A percentile compares a stretch with the other conserved stretches of the same genome.
Conservation (phyloP, 2,329 filamentous ascomycete genomes). For the Aureobasidium sp. region DNA sequence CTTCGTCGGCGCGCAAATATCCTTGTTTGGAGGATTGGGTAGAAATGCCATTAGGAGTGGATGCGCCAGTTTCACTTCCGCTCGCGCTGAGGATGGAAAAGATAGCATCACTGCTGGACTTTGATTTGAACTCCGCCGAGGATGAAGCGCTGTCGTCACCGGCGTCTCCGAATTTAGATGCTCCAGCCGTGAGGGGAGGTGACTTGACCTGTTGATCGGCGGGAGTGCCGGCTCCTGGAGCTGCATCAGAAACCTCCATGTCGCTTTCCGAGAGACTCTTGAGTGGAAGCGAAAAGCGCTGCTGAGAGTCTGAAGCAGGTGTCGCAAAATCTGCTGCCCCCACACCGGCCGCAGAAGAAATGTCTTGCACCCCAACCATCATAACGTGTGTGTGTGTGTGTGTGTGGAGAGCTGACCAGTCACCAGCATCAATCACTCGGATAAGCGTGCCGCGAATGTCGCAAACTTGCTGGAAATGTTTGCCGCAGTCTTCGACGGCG, state of each 20-base stretch:
- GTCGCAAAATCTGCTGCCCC: conserved; percentile 6
- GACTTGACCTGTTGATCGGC: not conserved
- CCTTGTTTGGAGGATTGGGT: not conserved
- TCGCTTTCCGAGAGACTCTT: conserved; percentile 10
- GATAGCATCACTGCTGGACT: not conserved
- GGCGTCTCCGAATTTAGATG: not conserved
- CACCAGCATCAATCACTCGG: not conserved
- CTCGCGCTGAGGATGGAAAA: conserved; percentile 3
- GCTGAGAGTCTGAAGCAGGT: not conserved
- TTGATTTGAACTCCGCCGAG: not conserved
- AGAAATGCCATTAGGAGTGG: not conserved
- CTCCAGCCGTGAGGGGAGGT: not conserved
- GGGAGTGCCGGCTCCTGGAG: not conserved
- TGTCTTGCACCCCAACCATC: not conserved
- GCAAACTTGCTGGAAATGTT: too few species aligned
- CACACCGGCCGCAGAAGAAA: not conserved
- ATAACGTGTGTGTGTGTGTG: too few species aligned
- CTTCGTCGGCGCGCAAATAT: not conserved
- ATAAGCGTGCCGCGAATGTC: conserved; percentile 4
- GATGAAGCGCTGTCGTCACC: conserved; percentile 1
- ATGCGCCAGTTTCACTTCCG: not conserved
- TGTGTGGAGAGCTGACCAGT: not conserved
- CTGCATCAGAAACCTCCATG: not conserved
- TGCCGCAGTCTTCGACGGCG: not conserved
- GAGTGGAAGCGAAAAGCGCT: not conserved